Conservation (phyloP, 1,139 yeast species). For the Geotrichum armillariae region DNA sequence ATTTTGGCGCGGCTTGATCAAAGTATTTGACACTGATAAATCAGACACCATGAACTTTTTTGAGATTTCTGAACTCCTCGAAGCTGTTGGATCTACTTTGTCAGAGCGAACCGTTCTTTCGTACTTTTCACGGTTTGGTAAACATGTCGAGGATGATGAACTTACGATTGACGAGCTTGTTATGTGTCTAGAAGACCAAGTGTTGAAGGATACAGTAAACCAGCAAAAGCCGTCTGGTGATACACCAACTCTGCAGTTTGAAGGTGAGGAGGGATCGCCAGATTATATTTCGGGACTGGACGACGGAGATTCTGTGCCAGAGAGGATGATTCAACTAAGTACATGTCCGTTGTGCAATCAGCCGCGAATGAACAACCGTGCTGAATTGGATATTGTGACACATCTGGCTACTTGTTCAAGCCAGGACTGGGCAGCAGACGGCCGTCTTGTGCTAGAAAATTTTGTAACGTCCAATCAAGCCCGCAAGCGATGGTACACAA, state of each 20-base stretch:
- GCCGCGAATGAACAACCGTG: slow-evolving; percentile 55
- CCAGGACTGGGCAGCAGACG: slow-evolving; percentile 71
- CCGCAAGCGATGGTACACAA: slow-evolving; percentile 84
- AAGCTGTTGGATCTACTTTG: slow-evolving; percentile 60
- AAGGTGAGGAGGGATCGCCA: neutral
- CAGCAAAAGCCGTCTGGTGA: slow-evolving; percentile 18
- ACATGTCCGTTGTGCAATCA: slow-evolving; percentile 77
- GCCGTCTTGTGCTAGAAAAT: slow-evolving; percentile 62
- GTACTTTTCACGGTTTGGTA: slow-evolving; percentile 48
- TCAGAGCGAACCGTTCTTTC: slow-evolving; percentile 48
- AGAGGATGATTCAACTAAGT: slow-evolving; percentile 57
- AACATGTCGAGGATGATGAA: slow-evolving; percentile 53
- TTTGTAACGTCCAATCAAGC: slow-evolving; percentile 84
- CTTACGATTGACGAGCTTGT: slow-evolving; percentile 59
- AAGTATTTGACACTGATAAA: slow-evolving; percentile 51
- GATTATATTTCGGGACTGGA: slow-evolving; percentile 19
- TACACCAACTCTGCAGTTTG: neutral
- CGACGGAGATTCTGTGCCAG: slow-evolving; percentile 24
- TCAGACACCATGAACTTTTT: slow-evolving; percentile 50
- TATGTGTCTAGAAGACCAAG: slow-evolving; percentile 50
- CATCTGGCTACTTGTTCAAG: slow-evolving; percentile 89
- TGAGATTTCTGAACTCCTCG: slow-evolving; percentile 60
- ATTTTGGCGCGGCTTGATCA: slow-evolving; percentile 67
- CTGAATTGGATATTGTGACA: slow-evolving; percentile 68
- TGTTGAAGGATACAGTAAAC: slow-evolving; percentile 33